Base-by-base conservation (phyloP, 2,329 filamentous ascomycete species). In the Esteya vermicola region DNA sequence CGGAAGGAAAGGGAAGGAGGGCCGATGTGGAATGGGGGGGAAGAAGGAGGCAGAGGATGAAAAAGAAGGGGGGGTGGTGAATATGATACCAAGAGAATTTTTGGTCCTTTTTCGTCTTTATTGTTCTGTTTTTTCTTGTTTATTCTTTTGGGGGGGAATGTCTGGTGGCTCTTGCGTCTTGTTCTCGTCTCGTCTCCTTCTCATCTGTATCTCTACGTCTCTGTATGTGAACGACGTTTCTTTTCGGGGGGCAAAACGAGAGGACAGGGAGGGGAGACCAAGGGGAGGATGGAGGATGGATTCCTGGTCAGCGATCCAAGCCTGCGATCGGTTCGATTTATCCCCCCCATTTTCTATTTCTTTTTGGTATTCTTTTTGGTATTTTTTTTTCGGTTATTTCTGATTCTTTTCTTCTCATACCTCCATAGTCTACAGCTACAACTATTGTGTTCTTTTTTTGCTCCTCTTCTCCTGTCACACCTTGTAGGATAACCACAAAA, bases 31-130 rank as follows among this genome's bases (percentile, higher is more conserved):
- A 28, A 31, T 14, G 27, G 27, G 10, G 27, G 12, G 27, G 10
- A 31, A 16, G 14, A n/a, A 4, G 8, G 33, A n/a, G n/a, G n/a
- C n/a, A n/a, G n/a, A 19, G 27, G 6, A 18, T 12, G 16, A 12
- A 27, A 39, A 39, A 38, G 36, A 31, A n/a, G n/a, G n/a, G n/a
- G n/a, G n/a, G n/a, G n/a, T n/a, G 34, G 34, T 20, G 27, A 21
- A 5, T 14, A 38, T 38, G 36, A 31, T 37, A 38, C 36, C 36
- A 36, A 38, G 27, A 37, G 18, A 6, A n/a, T 28, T 16, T 35
- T 25, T 30, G 16, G n/a, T 37, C 25, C 22, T 37, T 16, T 8
- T 5, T 9, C 5, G 7, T 30, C 7, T 30, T 9, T 14, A 8
- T 9, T 14, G 9, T n/a, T 16, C 5, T 31, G 9, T 3, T 31